These are phyloP conservation scores for Paraconiothyrium sp. DNA, from an alignment of 2,329 filamentous ascomycete genomes.

Conservation along the genomic window DNA sequence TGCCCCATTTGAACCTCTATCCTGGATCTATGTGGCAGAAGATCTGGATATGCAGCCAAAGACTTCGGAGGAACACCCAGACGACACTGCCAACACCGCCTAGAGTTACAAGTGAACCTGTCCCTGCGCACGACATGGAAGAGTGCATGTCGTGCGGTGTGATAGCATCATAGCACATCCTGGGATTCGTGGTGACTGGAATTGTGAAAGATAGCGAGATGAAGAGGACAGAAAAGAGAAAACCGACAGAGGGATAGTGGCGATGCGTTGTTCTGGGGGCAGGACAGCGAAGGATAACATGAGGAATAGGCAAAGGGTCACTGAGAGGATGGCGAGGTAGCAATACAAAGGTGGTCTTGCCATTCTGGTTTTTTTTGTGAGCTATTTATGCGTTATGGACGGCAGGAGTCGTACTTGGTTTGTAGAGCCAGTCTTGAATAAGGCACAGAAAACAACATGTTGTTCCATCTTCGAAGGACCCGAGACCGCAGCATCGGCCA, in stretches of 20 bases:
- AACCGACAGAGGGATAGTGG: constrained; percentile 85
- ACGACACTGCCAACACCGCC: constrained; percentile 82
- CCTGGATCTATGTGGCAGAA: constrained; percentile 49
- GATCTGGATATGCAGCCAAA: constrained; percentile 52
- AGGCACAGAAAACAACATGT: constrained; percentile 88
- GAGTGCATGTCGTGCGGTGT: constrained; percentile 86
- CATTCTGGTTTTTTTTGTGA: constrained; percentile 27
- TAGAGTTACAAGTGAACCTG: constrained; percentile 78
- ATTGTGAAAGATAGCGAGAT: constrained; percentile 89
- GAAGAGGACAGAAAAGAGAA: constrained; percentile 74
- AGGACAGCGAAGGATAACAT: constrained; percentile 80
- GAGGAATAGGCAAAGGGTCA: constrained; percentile 75
- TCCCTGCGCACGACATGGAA: constrained; percentile 78
- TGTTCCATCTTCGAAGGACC: constrained; percentile 55
- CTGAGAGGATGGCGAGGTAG: constrained; percentile 77
- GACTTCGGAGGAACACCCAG: constrained; percentile 65
- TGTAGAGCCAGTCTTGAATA: constrained; percentile 75
- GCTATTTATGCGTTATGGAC: neutral
- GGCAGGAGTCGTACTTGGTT: constrained; percentile 55
- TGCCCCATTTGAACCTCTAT: constrained; percentile 38
- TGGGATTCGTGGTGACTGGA: constrained; percentile 75
- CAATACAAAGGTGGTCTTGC: constrained; percentile 56
- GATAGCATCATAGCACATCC: constrained; percentile 82
- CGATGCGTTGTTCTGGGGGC: constrained; percentile 85
- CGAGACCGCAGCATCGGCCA: constrained; percentile 63